phyloP scores from a whole-genome alignment of 257 asterid species.

The Lithospermum erythrorhizon region DNA sequence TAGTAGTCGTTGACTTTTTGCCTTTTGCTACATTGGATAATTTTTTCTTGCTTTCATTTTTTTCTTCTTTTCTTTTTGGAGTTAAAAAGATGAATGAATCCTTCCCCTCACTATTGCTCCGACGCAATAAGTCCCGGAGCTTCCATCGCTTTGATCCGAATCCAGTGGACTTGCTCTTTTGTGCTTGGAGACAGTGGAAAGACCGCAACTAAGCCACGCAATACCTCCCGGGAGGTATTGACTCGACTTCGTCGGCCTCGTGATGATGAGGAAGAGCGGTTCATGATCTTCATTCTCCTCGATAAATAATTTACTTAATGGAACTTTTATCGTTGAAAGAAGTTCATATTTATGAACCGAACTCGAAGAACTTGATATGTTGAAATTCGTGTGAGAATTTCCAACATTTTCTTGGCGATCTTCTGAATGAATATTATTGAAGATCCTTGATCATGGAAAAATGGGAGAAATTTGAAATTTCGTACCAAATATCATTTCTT shows the following conservation, averaged over 20 bases:
- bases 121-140: slow-evolving; percentile 54
- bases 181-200: slow-evolving; percentile 34
- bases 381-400: too few species aligned
- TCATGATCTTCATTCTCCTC: slow-evolving; percentile 12
- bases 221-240: slow-evolving; percentile 45
- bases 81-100: slow-evolving; percentile 53
- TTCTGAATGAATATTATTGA: not conserved
- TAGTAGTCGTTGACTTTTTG: too few species aligned
- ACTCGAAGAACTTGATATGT: too few species aligned
- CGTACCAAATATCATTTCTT: slow-evolving; percentile 21
- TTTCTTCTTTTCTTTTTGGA: slow-evolving; percentile 31
- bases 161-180: slow-evolving; percentile 87
- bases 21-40: slow-evolving; percentile 17
- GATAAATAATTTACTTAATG: slow-evolving; percentile 22
- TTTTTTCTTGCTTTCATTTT: slow-evolving; percentile 11
- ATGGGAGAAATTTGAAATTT: slow-evolving; percentile 14
- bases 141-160: slow-evolving; percentile 69
- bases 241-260: slow-evolving; percentile 52
- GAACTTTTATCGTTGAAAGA: slow-evolving; percentile 3
- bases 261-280: slow-evolving; percentile 25
- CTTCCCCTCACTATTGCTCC: slow-evolving; percentile 86
- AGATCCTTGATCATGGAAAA: slow-evolving; percentile 32
- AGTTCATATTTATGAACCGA: too few species aligned
- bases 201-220: slow-evolving; percentile 54
- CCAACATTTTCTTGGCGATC: not conserved